Evolutionary conservation across 768 basidiomycete genomes (phyloP), one percentile per base, ranked within the genome.

Genomic region (Xerocomellus intermedius): DNA sequence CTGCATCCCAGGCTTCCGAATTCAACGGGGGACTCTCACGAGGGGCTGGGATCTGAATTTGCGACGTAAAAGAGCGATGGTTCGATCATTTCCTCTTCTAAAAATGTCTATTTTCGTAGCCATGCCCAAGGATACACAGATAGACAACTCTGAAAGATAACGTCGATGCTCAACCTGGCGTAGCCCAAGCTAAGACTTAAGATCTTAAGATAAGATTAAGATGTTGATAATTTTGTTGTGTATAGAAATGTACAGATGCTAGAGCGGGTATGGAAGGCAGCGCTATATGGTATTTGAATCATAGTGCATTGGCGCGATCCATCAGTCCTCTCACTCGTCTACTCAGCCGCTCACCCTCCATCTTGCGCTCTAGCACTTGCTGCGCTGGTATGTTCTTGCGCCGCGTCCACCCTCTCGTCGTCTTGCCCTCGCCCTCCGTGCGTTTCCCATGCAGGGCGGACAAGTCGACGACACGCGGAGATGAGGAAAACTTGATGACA

Each of bases 401-500:
- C 28, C 89, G 88, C 68, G 89, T 74, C 94, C 94, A 96, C 22
- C 80, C 79, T 60, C 79, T 79, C 35, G 76, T 78, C 48, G 52
- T 55, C 60, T 69, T 66, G 36, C 74, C 74, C 43, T 79, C 79
- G 28, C 74, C 72, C 58, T 83, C 78, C 41, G 73, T 73, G 22
- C 83, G 72, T 64, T 79, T 79, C 36, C 79, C 77, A 48, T 82
- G 80, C 57, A 84, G 64, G 22, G 66, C 75, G 1, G 89, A 85
- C 24, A 99, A 76, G 69, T 98, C 95, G 36, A 99, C 89, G 28
- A 99, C 86, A 6, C 82, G 80, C 0, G 91, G 88, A 2, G 85
- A 83, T 0, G 93, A 85, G 1, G 94, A 91, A 70, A 89, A 91
- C 60, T 81, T 79, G 63, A 95, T 86, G 9, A 98, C 89, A 58